A percentile compares a stretch with the other conserved stretches of the same genome.
These are phyloP conservation scores for Ceratocystiopsis sp. DNA, from an alignment of 2,329 filamentous ascomycete genomes.

Conservation along the genomic window DNA sequence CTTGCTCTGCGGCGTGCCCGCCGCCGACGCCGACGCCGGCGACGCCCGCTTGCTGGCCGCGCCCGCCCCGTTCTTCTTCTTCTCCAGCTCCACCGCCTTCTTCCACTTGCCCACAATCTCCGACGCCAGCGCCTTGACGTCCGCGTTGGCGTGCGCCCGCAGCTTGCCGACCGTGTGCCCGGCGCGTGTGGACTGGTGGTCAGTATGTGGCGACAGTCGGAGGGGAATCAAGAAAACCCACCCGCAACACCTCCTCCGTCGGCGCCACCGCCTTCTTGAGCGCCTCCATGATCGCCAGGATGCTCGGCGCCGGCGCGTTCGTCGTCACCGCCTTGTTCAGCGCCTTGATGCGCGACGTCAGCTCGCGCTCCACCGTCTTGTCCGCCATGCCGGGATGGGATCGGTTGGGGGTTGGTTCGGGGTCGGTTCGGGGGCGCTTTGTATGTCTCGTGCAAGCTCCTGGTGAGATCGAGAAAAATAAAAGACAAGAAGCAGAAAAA, in stretches of 20 bases:
- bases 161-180: slow-evolving; percentile 79
- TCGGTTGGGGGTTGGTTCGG: no score
- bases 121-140: slow-evolving; percentile 58
- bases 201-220: no score
- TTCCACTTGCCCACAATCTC: slow-evolving; percentile 84
- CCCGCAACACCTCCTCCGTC: slow-evolving; percentile 77
- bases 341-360: slow-evolving; percentile 59
- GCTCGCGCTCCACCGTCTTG: slow-evolving; percentile 51
- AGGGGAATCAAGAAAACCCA: slow-evolving; percentile 19
- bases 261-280: slow-evolving; percentile 67
- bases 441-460: no score
- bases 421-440: no score
- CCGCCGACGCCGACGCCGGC: slow-evolving; percentile 23
- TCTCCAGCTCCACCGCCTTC: slow-evolving; percentile 53
- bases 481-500: no score
- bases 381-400: no score
- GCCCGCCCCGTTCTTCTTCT: slow-evolving; percentile 19
- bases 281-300: slow-evolving; percentile 58
- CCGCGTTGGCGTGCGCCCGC: slow-evolving; percentile 59
- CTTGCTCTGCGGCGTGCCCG: slow-evolving; percentile 19
- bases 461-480: no score
- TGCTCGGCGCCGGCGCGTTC: slow-evolving; percentile 55
- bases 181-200: slow-evolving; percentile 57
- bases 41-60: slow-evolving; percentile 23
- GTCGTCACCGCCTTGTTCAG: slow-evolving; percentile 62